phyloP scores from a whole-genome alignment of 2,329 filamentous ascomycete species.

The Byssoonygena ceratinophila region DNA sequence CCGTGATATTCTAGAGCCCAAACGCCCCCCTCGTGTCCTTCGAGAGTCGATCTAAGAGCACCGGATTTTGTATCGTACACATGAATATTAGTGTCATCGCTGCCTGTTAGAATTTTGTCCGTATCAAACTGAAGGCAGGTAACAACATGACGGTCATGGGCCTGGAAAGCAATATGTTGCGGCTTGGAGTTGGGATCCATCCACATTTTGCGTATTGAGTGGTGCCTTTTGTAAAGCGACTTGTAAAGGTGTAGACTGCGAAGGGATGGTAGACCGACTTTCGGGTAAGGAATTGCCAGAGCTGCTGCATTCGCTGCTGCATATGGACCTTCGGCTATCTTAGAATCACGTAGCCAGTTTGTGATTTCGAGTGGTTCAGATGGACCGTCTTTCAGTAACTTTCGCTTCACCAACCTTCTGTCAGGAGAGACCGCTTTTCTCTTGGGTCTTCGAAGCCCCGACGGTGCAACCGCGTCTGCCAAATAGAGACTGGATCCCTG shows the following conservation, averaged over 20 bases:
- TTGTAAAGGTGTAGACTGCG: constrained; percentile 88
- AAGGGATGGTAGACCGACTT: constrained; percentile 65
- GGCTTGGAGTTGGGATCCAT: constrained; percentile 74
- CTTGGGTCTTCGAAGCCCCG: constrained; percentile 31
- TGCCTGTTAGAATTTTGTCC: constrained; percentile 95
- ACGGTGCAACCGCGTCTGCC: background rate
- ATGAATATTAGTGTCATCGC: constrained; percentile 94
- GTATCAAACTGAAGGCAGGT: constrained; percentile 96
- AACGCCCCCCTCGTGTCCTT: constrained; percentile 91
- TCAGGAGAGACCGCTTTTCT: constrained; percentile 40
- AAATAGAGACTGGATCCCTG: constrained; percentile 19
- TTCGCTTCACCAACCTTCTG: constrained; percentile 49
- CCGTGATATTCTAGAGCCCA: constrained; percentile 97
- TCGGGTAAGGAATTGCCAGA: constrained; percentile 67
- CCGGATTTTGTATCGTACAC: constrained; percentile 97
- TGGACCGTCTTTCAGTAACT: constrained; percentile 33
- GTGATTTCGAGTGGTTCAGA: constrained; percentile 33
- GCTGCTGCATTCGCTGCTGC: constrained; percentile 72
- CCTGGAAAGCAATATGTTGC: constrained; percentile 87
- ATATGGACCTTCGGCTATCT: constrained; percentile 65
- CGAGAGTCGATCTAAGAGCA: constrained; percentile 66
- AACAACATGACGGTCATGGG: constrained; percentile 90
- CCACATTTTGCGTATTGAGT: constrained; percentile 85
- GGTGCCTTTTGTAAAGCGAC: constrained; percentile 84
- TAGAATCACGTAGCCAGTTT: constrained; percentile 39